Base-by-base conservation (phyloP, 208 protist genomes). In the Crithidia acanthocephali region DNA sequence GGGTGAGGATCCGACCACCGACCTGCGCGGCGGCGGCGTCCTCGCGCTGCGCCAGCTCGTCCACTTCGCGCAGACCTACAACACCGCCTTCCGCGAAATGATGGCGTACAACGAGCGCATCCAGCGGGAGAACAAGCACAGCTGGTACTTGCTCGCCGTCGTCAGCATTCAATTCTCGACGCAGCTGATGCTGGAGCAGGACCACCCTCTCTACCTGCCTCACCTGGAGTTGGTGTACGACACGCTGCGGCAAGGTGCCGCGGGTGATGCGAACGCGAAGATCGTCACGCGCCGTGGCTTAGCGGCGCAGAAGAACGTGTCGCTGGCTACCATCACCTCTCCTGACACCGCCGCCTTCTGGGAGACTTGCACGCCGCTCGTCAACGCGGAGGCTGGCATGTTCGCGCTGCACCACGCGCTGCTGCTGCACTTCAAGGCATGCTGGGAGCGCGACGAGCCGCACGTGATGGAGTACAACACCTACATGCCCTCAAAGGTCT, bases 121-220 rank as follows among this genome's bases (percentile, higher is more conserved):
- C 15, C 67, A 80, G 51, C 77, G 68, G 0, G 81, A 76, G 32
- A 67, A 64, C 13, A 68, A 74, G 23, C 63, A 86, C 61, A 77
- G 58, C 47, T 97, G 92, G 89, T 97, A 95, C 62, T 72, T 95
- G 30, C 57, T 87, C 27, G 93, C 93, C 13, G 87, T 97, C 8
- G 86, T 94, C 51, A 93, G 89, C 61, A 92, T 96, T 40, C 87
- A 97, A 69, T 79, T 97, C 37, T 91, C 93, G 0, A 83, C 84
- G 48, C 81, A 87, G 65, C 72, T 97, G 22, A 23, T 92, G 50
- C 72, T 92, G 47, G 75, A 90, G 81, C 70, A 81, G 53, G 84
- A 92, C 7, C 51, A 79, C 59, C 64, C 67, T 10, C 50, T 97
- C 23, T 80, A 82, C 56, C 59, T 84, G 28, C 64, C 80, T 3